These are phyloP conservation scores for Cutaneotrichosporon cavernicola DNA, from an alignment of 1,284 basidiomycete species.

Conservation along the genomic window DNA sequence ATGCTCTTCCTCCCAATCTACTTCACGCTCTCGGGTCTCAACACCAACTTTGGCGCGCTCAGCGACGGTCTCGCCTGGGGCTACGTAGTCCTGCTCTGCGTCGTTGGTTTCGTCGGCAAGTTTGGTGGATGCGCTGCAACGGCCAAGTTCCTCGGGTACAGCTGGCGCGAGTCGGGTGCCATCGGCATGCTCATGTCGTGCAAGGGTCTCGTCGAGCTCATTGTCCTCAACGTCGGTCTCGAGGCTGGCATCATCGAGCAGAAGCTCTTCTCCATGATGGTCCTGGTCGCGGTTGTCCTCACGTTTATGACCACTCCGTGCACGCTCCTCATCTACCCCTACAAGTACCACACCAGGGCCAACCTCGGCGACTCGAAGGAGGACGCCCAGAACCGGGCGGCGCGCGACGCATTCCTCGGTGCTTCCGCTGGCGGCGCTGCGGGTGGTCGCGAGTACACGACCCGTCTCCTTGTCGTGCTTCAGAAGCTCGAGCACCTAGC, in stretches of 20 bases:
- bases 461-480: constrained; percentile 74
- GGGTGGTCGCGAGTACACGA: constrained; percentile 43
- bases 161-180: constrained; percentile 73
- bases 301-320: constrained; percentile 88
- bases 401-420: constrained; percentile 15
- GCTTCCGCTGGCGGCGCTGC: constrained; percentile 26
- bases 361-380: constrained; percentile 16
- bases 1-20: constrained; percentile 78
- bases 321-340: constrained; percentile 74
- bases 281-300: constrained; percentile 78
- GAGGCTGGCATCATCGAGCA: constrained; percentile 72
- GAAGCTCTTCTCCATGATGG: constrained; percentile 75
- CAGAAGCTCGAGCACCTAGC: constrained; percentile 83
- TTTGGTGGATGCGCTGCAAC: constrained; percentile 66
- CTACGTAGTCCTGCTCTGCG: constrained; percentile 75
- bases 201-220: constrained; percentile 83
- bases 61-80: constrained; percentile 75
- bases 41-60: constrained; percentile 77
- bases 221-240: constrained; percentile 88
- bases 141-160: constrained; percentile 68
- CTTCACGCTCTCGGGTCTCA: constrained; percentile 76
- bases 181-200: constrained; percentile 90
- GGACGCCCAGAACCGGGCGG: constrained; percentile 37
- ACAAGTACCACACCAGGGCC: constrained; percentile 54
- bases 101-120: constrained; percentile 78